phyloP scores from a whole-genome alignment of 345 rosid genomes.

The Eucalyptus cladocalyx region DNA sequence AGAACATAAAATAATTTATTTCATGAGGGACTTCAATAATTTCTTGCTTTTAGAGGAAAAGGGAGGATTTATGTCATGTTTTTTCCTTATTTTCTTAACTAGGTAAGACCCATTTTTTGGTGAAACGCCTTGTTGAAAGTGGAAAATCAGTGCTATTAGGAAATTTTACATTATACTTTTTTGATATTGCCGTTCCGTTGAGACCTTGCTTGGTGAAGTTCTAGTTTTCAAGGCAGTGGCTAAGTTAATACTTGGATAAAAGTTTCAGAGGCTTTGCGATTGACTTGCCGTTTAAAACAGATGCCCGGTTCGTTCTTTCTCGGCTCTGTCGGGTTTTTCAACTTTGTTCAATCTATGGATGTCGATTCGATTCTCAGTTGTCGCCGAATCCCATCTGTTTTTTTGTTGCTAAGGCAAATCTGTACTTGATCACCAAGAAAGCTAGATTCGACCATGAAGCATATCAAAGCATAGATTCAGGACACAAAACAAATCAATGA shows the following conservation, averaged over 20 bases:
- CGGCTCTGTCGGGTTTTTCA: neutral
- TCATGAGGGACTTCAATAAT: neutral
- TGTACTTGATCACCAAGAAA: constrained; percentile 13
- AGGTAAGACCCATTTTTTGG: neutral
- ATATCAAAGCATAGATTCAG: constrained; percentile 7
- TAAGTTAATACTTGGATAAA: neutral
- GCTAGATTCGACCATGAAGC: constrained; percentile 1
- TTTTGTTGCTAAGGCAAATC: neutral
- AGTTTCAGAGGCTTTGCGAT: neutral
- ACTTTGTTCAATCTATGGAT: neutral
- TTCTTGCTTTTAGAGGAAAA: neutral
- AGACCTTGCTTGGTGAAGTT: neutral
- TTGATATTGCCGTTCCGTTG: neutral
- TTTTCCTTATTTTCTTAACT: neutral
- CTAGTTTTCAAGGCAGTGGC: neutral
- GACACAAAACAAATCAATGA: constrained; percentile 9
- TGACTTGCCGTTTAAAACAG: neutral
- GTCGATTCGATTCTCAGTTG: neutral
- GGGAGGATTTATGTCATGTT: neutral
- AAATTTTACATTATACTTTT: neutral
- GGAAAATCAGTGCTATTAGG: neutral
- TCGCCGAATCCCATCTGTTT: neutral
- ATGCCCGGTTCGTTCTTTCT: neutral
- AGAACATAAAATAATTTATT: no score
- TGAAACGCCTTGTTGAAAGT: neutral